Evolutionary conservation across 2,329 filamentous ascomycete genomes (phyloP).

Genomic region (Biscogniauxia sp.): DNA sequence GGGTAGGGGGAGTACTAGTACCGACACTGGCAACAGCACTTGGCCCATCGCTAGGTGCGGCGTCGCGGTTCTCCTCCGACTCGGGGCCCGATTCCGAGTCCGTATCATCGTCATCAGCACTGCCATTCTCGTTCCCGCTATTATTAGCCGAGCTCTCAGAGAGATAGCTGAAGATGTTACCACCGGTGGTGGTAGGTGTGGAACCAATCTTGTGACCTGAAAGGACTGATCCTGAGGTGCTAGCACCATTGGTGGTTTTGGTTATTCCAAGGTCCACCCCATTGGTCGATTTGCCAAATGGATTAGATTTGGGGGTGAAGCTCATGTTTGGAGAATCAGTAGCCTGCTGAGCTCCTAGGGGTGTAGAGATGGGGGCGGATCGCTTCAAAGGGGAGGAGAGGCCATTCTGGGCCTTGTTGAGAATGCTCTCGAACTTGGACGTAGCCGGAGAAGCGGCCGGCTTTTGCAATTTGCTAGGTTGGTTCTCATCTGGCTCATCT

Average conservation of each 20-base stretch:
- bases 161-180: slow-evolving; percentile 60
- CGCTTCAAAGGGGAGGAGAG: slow-evolving; percentile 27
- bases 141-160: slow-evolving; percentile 57
- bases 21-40: slow-evolving; percentile 42
- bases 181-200: slow-evolving; percentile 26
- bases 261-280: slow-evolving; percentile 40
- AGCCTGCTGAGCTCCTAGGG: slow-evolving; percentile 20
- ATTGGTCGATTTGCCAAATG: slow-evolving; percentile 35
- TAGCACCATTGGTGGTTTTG: slow-evolving; percentile 32
- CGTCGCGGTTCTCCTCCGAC: slow-evolving; percentile 39
- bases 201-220: slow-evolving; percentile 24
- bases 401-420: slow-evolving; percentile 45
- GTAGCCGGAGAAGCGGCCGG: slow-evolving; percentile 53
- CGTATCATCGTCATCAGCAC: slow-evolving; percentile 45
- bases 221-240: slow-evolving; percentile 24
- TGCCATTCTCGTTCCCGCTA: slow-evolving; percentile 46
- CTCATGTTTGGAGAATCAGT: slow-evolving; percentile 25
- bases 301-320: slow-evolving; percentile 31
- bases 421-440: slow-evolving; percentile 56
- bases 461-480: slow-evolving; percentile 51
- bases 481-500: slow-evolving; percentile 45
- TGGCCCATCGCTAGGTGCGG: slow-evolving; percentile 42
- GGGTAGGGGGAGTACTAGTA: slow-evolving; percentile 38
- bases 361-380: slow-evolving; percentile 14
- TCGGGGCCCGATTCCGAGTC: slow-evolving; percentile 45